Conservation (phyloP, 495 filamentous ascomycete genomes). For the Thozetella sp. region DNA sequence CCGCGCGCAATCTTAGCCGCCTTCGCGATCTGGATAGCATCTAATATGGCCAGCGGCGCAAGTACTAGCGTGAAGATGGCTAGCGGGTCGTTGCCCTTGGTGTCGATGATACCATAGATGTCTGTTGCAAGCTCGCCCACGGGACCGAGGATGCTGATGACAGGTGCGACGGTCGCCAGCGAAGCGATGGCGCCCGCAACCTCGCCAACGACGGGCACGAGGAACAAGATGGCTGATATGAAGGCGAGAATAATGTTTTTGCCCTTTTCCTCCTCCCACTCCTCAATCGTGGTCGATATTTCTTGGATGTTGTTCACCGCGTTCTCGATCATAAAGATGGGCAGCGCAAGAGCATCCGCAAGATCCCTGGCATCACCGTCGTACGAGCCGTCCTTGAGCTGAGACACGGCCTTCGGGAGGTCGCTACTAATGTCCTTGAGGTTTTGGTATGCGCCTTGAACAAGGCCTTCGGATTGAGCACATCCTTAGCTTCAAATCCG, state of each 20-base stretch:
- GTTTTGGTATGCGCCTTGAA: constrained; percentile 3
- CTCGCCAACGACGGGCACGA: constrained; percentile 18
- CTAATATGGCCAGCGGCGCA: constrained; percentile 6
- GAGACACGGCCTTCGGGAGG: neutral
- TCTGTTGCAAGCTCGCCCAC: constrained; percentile 5
- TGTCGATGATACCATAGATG: constrained; percentile 8
- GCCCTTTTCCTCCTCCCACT: constrained; percentile 13
- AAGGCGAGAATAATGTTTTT: constrained; percentile 18
- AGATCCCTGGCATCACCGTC: constrained; percentile 10
- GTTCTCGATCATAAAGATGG: constrained; percentile 18
- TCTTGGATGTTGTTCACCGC: constrained; percentile 13
- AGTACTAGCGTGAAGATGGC: constrained; percentile 8
- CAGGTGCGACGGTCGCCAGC: constrained; percentile 1
- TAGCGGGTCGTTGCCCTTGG: constrained; percentile 8
- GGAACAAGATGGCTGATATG: constrained; percentile 13
- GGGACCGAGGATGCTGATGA: constrained; percentile 5
- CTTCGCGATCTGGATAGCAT: constrained; percentile 2
- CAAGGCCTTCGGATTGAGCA: constrained; percentile 7
- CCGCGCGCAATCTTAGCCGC: neutral
- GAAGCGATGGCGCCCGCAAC: neutral
- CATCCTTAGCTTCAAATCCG: neutral
- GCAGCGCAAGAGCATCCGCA: constrained; percentile 14
- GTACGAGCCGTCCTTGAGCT: constrained; percentile 5
- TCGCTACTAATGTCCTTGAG: constrained; percentile 1
- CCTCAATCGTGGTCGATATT: constrained; percentile 13